These are phyloP conservation scores for Pisolithus microcarpus DNA, from an alignment of 768 basidiomycete species.

Conservation along the genomic window DNA sequence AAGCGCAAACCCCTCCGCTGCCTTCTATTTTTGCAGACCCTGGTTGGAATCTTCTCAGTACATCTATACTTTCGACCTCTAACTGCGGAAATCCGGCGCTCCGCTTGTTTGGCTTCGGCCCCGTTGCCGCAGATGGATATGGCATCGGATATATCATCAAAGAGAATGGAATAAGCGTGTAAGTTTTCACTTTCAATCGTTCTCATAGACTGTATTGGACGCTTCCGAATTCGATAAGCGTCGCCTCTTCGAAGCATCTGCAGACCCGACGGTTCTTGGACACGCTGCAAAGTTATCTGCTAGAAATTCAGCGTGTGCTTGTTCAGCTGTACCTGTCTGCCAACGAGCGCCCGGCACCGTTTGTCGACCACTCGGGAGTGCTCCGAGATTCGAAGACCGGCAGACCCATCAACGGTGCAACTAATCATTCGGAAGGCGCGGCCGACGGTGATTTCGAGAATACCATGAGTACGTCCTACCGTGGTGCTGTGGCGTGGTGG, in stretches of 20 bases:
- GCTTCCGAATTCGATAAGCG: conserved; percentile 34
- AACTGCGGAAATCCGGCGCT: conserved; percentile 97
- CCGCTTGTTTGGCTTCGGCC: conserved; percentile 89
- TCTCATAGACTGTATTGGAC: not conserved
- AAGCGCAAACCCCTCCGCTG: conserved; percentile 23
- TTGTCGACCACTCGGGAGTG: conserved; percentile 70
- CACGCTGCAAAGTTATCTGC: conserved; percentile 73
- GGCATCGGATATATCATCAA: conserved; percentile 99
- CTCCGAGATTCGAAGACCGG: conserved; percentile 75
- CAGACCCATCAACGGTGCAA: conserved; percentile 45
- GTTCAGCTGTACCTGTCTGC: conserved; percentile 75
- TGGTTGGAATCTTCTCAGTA: conserved; percentile 74
- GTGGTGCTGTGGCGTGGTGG: not conserved
- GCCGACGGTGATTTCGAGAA: conserved; percentile 41
- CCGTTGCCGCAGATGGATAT: conserved; percentile 90
- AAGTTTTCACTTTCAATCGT: conserved; percentile 20
- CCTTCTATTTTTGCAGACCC: conserved; percentile 81
- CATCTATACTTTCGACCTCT: conserved; percentile 89
- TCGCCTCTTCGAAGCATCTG: conserved; percentile 90
- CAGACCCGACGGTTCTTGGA: conserved; percentile 89
- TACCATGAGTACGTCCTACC: conserved; percentile 47
- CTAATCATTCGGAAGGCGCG: conserved; percentile 35
- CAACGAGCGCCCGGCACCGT: conserved; percentile 77
- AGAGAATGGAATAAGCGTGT: conserved; percentile 85
- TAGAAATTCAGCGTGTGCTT: conserved; percentile 76